Percentiles rank a stretch among this genome's conserved stretches.
Evolutionary conservation across 2,329 filamentous ascomycete genomes (phyloP).

Genomic region (Trichoderma afroharzianum): DNA sequence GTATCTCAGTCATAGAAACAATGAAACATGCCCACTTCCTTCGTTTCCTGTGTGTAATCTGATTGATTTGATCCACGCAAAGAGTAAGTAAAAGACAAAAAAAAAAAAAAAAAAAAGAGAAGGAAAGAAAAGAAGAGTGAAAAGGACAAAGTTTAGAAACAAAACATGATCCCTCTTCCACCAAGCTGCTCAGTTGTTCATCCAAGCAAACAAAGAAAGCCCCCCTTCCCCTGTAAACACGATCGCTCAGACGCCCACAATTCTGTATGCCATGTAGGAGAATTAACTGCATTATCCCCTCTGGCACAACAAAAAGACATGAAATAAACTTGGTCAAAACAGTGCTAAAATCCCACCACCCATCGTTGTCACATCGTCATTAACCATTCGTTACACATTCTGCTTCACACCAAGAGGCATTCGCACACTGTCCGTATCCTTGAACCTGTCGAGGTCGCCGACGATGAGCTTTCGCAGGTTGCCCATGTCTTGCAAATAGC

Average conservation of each 20-base stretch:
- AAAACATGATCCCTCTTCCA: not conserved
- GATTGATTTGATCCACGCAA: not conserved
- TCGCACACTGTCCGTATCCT: conserved; percentile 58
- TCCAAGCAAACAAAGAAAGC: not conserved
- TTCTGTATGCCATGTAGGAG: not conserved
- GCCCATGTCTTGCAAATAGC: conserved; percentile 76
- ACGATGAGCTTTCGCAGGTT: conserved; percentile 62
- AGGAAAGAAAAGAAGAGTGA: not conserved
- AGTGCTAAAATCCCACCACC: not conserved
- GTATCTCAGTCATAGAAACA: not conserved
- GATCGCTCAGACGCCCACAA: not conserved
- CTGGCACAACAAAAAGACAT: not conserved
- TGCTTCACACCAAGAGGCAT: conserved; percentile 44
- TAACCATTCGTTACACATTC: conserved; percentile 32
- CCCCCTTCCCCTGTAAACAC: not conserved
- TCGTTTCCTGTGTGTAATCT: not conserved
- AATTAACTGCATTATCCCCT: not conserved
- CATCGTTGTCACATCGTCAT: not conserved
- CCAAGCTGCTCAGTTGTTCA: not conserved
- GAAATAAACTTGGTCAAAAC: not conserved
- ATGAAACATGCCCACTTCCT: not conserved
- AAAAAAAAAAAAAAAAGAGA: not conserved
- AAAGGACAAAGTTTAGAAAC: not conserved
- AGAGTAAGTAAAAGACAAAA: not conserved
- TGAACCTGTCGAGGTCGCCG: conserved; percentile 69